Evolutionary conservation across 345 rosid species (phyloP), one percentile per base, ranked within the genome.

Genomic region (Eucalyptus cladocalyx): DNA sequence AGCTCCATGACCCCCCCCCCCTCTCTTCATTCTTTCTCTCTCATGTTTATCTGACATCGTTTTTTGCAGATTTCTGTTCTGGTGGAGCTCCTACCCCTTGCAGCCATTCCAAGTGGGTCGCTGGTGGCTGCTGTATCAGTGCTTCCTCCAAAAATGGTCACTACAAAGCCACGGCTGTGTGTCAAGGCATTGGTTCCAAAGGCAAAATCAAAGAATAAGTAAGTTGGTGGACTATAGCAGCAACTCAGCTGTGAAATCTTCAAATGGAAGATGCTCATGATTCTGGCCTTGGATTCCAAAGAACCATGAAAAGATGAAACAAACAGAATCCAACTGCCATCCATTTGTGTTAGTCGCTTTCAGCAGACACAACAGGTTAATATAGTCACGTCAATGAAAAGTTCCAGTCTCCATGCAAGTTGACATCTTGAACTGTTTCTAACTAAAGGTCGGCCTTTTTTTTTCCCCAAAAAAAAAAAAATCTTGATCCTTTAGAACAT

Each of bases 11-110:
- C 24, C 40, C 43, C 9, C 23, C 24, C n/a, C 34, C 37, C 49
- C 2, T 9, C 81, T 34, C 15, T 87, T 4, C 43, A 18, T n/a
- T 42, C 42, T 86, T 56, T 76, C n/a, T 88, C 76, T 58, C 83
- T 76, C 87, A 89, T 54, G 32, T n/a, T 53, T 86, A 72, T 83
- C 56, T 43, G 47, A 53, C 28, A 9, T 69, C 50, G 40, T 34
- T 53, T 69, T 51, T 88, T 89, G 87, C 99, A 97, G 99, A 90
- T 97, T 42, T 94, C 96, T 89, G 90, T 97, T 90, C 95, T 96
- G 40, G 95, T 97, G 86, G 99, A 97, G 92, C 92, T 97, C 91
- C 95, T 97, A 88, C 99, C 99, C 9, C 93, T 97, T 69, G 95
- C 99, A 54, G 94, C 96, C 87, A 91, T 96, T 87, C 94, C 96